Base-by-base conservation (phyloP, 1,284 basidiomycete species). In the Fistulina hepatica region DNA sequence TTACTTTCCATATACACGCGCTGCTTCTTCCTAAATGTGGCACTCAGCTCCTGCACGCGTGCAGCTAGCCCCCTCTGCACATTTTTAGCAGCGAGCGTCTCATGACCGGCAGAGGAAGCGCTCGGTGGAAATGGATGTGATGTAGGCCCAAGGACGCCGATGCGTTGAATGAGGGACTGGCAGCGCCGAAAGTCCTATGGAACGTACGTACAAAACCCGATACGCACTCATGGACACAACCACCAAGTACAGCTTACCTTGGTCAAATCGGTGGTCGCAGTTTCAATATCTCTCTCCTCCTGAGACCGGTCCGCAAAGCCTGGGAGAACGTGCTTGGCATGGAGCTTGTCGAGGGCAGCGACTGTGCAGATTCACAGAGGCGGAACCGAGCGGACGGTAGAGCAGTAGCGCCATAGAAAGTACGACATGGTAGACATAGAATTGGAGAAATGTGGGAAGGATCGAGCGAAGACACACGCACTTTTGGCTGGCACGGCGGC, bases 11-110 rank as follows among this genome's bases (percentile, higher is more conserved):
- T 84, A 60, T 98, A 98, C 21, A 93, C 81, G 40, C 88, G 77
- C 61, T 99, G 95, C 65, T 95, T 97, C 68, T 94, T 97, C 43
- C 95, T 73, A 56, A 99, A 98, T n/a, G 80, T 67, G 15, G 81
- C 84, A 51, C 88, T 93, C 34, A 93, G 67, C 49, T 92, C 88
- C 64, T 98, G 95, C 8, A 97, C 79, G 54, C 91, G 86, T 17
- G 88, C 90, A 15, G 95, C 95, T 25, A 98, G 73, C 9, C 83
- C 93, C 21, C 92, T 80, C 59, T 98, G 94, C n/a, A 97, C 90
- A 55, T 99, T 99, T 62, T 89, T 82, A 28, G 86, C 83, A 2
- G 91, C 80, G 36, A 83, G 67, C 12, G 67, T 61, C 51, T 84
- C 73, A 38, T 85, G 69, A 39, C 54, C 65, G 10, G 58, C 50